These are phyloP conservation scores for Claviceps humidiphila DNA, from an alignment of 2,329 filamentous ascomycete genomes.

Conservation along the genomic window DNA sequence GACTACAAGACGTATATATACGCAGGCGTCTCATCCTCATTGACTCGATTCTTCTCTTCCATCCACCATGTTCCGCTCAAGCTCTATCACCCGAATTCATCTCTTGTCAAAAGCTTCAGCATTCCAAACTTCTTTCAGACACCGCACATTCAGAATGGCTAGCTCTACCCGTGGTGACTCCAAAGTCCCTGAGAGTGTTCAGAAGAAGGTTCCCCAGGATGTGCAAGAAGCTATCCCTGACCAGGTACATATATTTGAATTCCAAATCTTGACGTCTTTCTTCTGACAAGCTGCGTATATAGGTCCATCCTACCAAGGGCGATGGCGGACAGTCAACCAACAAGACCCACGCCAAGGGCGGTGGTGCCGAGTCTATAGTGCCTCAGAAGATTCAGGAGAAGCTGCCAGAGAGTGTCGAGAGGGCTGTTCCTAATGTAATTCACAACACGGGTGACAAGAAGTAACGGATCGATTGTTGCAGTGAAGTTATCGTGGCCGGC, in stretches of 20 bases:
- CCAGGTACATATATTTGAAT: slow-evolving; percentile 4
- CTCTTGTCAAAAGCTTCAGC: background rate
- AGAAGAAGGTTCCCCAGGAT: slow-evolving; percentile 8
- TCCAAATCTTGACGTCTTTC: background rate
- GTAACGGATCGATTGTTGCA: too few relatives aligned
- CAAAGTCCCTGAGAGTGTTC: slow-evolving; percentile 4
- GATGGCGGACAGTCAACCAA: slow-evolving; percentile 9
- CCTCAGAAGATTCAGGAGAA: slow-evolving; percentile 13
- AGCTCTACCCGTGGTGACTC: background rate
- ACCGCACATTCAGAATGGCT: background rate
- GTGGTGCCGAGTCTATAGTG: slow-evolving; percentile 9
- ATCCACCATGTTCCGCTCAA: background rate
- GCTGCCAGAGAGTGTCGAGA: slow-evolving; percentile 11
- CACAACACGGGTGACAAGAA: slow-evolving; percentile 11
- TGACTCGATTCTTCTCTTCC: background rate
- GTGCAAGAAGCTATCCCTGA: slow-evolving; percentile 12
- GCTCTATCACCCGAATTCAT: background rate
- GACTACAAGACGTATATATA: background rate
- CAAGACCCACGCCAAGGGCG: slow-evolving; percentile 10
- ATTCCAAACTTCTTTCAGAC: background rate
- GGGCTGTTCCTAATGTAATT: slow-evolving; percentile 10
- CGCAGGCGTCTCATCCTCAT: background rate
- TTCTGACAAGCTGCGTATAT: too few relatives aligned
- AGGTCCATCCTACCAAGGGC: slow-evolving; percentile 12
- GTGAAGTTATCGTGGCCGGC: too few relatives aligned